phyloP scores from a whole-genome alignment of 495 filamentous ascomycete genomes.

The Physcia stellaris region DNA sequence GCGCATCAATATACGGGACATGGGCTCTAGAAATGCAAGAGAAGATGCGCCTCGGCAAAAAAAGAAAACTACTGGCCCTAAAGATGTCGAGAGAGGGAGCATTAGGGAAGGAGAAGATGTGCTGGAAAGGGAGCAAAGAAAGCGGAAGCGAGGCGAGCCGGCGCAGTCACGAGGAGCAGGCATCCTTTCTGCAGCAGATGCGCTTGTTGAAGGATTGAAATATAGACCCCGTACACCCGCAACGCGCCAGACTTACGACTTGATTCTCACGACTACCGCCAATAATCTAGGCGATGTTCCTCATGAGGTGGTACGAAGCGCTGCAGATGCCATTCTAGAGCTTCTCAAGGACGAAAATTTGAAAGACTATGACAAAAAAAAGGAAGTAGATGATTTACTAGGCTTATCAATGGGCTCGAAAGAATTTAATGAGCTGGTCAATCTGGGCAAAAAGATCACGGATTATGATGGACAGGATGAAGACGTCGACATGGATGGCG shows the following conservation, averaged over 20 bases:
- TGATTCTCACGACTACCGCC: constrained; percentile 84
- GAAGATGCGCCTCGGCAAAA: constrained; percentile 72
- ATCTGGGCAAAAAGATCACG: constrained; percentile 96
- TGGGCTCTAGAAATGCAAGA: constrained; percentile 72
- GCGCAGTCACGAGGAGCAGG: constrained; percentile 62
- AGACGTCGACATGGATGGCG: constrained; percentile 64
- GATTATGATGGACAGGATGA: constrained; percentile 97
- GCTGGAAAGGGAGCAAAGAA: constrained; percentile 72
- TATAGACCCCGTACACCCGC: constrained; percentile 87
- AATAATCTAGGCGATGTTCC: constrained; percentile 85
- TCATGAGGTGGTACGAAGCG: constrained; percentile 80
- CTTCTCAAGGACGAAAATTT: constrained; percentile 86
- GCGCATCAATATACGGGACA: constrained; percentile 81
- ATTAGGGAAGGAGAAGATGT: constrained; percentile 80
- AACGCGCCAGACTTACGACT: constrained; percentile 87
- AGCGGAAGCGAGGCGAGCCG: constrained; percentile 64
- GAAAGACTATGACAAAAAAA: constrained; percentile 98
- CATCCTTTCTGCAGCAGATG: constrained; percentile 73
- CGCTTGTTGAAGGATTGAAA: constrained; percentile 67
- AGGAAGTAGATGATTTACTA: constrained; percentile 86
- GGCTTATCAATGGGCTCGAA: constrained; percentile 72
- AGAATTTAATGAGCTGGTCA: constrained; percentile 93
- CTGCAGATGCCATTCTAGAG: constrained; percentile 87
- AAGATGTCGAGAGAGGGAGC: constrained; percentile 59
- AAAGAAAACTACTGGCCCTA: constrained; percentile 43